Conservation (phyloP, 345 rosid genomes). For the Eutrema heterophyllum region DNA sequence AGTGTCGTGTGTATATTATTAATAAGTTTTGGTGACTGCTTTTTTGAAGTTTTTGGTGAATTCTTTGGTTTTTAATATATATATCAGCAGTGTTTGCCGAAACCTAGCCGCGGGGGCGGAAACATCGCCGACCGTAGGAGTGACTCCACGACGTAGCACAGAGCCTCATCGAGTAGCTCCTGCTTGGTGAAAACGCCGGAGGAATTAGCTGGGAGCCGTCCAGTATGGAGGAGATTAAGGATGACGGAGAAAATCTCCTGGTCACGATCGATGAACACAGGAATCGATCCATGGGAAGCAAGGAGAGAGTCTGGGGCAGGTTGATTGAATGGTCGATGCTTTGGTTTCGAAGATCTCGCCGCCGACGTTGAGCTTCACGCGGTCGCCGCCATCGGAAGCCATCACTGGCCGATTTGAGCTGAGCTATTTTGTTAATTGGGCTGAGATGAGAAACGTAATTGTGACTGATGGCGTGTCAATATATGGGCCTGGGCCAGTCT, state of each 20-base stretch:
- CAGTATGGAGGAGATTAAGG: slow-evolving; percentile 74
- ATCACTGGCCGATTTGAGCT: slow-evolving; percentile 2
- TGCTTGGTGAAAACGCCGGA: slow-evolving; percentile 61
- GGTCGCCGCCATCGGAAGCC: slow-evolving; percentile 23
- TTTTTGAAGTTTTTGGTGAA: no score
- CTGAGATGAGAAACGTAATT: background rate
- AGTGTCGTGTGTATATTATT: no score
- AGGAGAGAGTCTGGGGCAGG: slow-evolving; percentile 83
- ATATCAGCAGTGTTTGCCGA: no score
- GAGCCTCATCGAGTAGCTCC: slow-evolving; percentile 85
- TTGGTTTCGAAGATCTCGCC: slow-evolving; percentile 83
- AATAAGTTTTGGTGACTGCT: no score
- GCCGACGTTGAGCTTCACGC: slow-evolving; percentile 87
- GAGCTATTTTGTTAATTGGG: slow-evolving; percentile 3
- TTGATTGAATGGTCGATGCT: slow-evolving; percentile 61
- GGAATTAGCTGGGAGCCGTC: slow-evolving; percentile 54
- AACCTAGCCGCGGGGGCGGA: slow-evolving; percentile 60
- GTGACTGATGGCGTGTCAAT: background rate
- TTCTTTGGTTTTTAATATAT: no score
- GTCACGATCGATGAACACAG: slow-evolving; percentile 89
- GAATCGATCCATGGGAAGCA: slow-evolving; percentile 30
- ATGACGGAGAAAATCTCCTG: slow-evolving; percentile 84
- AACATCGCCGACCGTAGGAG: slow-evolving; percentile 54
- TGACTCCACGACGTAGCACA: slow-evolving; percentile 77
- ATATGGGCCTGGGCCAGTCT: slow-evolving; percentile 5